Percentiles rank a stretch among this genome's conserved stretches.
Evolutionary conservation across 176 grass and related monocot species (phyloP).

Genomic region (Otatea glauca): DNA sequence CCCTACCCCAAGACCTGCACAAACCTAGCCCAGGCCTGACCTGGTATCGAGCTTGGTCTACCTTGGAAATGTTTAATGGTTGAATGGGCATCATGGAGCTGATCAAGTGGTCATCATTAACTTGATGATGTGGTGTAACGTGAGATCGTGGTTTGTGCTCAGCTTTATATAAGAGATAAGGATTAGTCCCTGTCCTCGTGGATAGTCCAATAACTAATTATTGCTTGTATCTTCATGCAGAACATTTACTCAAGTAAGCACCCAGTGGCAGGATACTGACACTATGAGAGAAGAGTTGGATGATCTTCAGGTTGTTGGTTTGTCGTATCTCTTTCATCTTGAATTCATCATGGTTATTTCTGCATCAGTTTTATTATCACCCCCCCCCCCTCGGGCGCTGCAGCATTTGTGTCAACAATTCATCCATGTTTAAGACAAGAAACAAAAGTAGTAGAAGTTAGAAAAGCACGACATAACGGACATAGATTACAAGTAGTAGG

Average conservation of each 20-base stretch:
- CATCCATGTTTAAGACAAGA: conserved; percentile 12
- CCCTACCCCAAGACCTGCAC: neutral
- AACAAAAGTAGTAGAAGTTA: neutral
- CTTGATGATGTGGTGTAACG: neutral
- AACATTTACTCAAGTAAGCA: conserved; percentile 99
- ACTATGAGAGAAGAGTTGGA: conserved; percentile 98
- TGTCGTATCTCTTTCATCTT: conserved; percentile 37
- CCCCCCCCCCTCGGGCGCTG: neutral
- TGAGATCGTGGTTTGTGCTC: neutral
- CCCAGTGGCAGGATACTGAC: conserved; percentile 97
- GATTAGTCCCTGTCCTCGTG: neutral
- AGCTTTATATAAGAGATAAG: neutral
- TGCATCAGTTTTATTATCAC: neutral
- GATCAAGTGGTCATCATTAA: neutral
- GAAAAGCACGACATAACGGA: neutral
- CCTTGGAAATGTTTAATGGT: neutral
- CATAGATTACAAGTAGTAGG: neutral
- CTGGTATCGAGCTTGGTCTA: neutral
- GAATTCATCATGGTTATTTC: conserved; percentile 25
- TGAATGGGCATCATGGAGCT: neutral
- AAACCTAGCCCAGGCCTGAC: neutral
- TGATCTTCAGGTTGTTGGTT: conserved; percentile 87
- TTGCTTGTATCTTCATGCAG: conserved; percentile 59
- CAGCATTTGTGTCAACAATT: neutral
- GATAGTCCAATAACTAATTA: conserved; percentile 8